These are phyloP conservation scores for Pichia nakasei DNA, from an alignment of 805 yeast genomes.

Conservation along the genomic window DNA sequence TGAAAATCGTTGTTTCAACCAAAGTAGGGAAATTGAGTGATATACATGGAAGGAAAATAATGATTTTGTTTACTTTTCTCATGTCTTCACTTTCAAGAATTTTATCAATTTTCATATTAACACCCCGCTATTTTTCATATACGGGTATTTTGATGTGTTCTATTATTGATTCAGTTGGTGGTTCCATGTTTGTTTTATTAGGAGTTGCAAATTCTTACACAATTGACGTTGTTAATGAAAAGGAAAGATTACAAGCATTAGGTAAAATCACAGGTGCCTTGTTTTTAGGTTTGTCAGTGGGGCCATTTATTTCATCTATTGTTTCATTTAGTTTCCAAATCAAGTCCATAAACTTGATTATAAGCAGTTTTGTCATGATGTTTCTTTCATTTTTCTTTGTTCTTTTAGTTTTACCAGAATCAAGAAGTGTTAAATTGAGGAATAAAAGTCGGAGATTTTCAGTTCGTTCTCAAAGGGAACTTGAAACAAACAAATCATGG, in stretches of 20 bases:
- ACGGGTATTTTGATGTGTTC: slow-evolving; percentile 34
- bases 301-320: slow-evolving; percentile 51
- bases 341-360: slow-evolving; percentile 25
- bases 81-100: slow-evolving; percentile 14
- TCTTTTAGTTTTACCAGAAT: slow-evolving; percentile 45
- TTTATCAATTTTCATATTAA: slow-evolving; percentile 12
- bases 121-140: slow-evolving; percentile 26
- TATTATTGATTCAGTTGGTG: slow-evolving; percentile 45
- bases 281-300: slow-evolving; percentile 52
- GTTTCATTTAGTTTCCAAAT: slow-evolving; percentile 17
- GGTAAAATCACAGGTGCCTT: slow-evolving; percentile 53
- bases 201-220: slow-evolving; percentile 61
- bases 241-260: slow-evolving; percentile 46
- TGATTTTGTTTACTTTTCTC: slow-evolving; percentile 29
- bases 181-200: slow-evolving; percentile 49
- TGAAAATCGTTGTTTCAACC: slow-evolving; percentile 47
- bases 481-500: slow-evolving; percentile 2
- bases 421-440: slow-evolving; percentile 49
- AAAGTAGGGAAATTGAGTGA: slow-evolving; percentile 60
- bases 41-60: slow-evolving; percentile 49
- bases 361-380: slow-evolving; percentile 21
- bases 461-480: slow-evolving; percentile 1
- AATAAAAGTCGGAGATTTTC: slow-evolving; percentile 36
- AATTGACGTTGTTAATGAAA: slow-evolving; percentile 62
- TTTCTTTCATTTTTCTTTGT: slow-evolving; percentile 29